These are phyloP conservation scores for Yarrowia sp. DNA, from an alignment of 805 yeast species.

Conservation along the genomic window DNA sequence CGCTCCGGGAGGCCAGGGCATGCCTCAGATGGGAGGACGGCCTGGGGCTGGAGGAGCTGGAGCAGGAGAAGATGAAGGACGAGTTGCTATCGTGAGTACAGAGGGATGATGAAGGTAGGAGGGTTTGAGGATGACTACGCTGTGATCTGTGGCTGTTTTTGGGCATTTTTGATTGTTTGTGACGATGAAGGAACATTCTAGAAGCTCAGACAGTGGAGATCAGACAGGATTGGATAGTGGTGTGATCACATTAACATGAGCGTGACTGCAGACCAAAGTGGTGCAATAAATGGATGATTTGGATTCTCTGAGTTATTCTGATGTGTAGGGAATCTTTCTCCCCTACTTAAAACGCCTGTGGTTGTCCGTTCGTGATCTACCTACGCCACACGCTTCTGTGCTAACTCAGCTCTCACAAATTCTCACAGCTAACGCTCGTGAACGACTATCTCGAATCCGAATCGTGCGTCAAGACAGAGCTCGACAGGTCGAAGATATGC, in stretches of 20 bases:
- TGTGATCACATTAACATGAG: no score
- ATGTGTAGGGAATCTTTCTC: no score
- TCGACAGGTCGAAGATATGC: constrained; percentile 80
- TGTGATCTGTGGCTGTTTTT: no score
- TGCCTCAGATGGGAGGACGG: constrained; percentile 24
- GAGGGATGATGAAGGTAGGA: background rate
- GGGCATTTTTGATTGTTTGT: background rate
- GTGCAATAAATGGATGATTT: background rate
- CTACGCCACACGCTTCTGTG: background rate
- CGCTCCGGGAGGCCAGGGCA: constrained; percentile 35
- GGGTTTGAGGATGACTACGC: background rate
- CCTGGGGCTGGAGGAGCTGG: constrained; percentile 10
- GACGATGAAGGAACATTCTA: background rate
- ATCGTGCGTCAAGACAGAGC: constrained; percentile 94
- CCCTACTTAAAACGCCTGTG: no score
- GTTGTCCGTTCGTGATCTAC: background rate
- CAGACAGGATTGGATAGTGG: no score
- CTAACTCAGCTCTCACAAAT: constrained; percentile 63
- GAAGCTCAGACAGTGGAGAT: background rate
- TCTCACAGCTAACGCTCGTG: constrained; percentile 83
- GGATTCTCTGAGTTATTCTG: no score
- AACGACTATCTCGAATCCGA: constrained; percentile 82
- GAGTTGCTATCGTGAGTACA: constrained; percentile 48
- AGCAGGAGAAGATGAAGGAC: constrained; percentile 52
- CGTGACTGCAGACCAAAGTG: no score